phyloP scores from a whole-genome alignment of 2,329 filamentous ascomycete genomes.

The Daldinia sp. region DNA sequence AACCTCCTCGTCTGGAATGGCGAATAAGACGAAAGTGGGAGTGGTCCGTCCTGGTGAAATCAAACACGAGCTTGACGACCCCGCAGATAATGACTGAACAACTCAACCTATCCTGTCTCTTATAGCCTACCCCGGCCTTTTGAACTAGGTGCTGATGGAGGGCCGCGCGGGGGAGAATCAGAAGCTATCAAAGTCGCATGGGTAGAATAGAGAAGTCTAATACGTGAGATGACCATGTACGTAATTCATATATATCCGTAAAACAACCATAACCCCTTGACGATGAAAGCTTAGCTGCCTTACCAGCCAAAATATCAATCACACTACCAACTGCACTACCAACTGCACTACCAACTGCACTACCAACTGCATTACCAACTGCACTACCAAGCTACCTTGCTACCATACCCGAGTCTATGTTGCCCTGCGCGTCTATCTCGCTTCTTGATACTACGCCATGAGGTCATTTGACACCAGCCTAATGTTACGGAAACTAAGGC shows the following conservation, averaged over 20 bases:
- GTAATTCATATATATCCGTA: slow-evolving; percentile 28
- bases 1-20: slow-evolving; percentile 19
- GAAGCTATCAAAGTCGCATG: slow-evolving; percentile 14
- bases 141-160: slow-evolving; percentile 32
- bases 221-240: slow-evolving; percentile 27
- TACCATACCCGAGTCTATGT: not conserved
- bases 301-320: too few relatives aligned
- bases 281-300: slow-evolving; percentile 18
- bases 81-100: slow-evolving; percentile 33
- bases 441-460: slow-evolving; percentile 31
- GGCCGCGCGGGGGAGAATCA: slow-evolving; percentile 15
- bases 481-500: slow-evolving; percentile 12
- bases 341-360: too few relatives aligned
- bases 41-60: slow-evolving; percentile 1
- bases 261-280: not conserved
- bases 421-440: slow-evolving; percentile 26
- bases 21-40: slow-evolving; percentile 16
- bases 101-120: slow-evolving; percentile 31
- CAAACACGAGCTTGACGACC: slow-evolving; percentile 22
- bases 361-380: too few relatives aligned
- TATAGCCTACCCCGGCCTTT: slow-evolving; percentile 30
- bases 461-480: slow-evolving; percentile 26
- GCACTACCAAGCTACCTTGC: too few relatives aligned
- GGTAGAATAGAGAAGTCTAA: slow-evolving; percentile 16
- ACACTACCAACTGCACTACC: too few relatives aligned